Conservation (phyloP, 108 stramenopile species). For the Stephanodiscus triporus region DNA sequence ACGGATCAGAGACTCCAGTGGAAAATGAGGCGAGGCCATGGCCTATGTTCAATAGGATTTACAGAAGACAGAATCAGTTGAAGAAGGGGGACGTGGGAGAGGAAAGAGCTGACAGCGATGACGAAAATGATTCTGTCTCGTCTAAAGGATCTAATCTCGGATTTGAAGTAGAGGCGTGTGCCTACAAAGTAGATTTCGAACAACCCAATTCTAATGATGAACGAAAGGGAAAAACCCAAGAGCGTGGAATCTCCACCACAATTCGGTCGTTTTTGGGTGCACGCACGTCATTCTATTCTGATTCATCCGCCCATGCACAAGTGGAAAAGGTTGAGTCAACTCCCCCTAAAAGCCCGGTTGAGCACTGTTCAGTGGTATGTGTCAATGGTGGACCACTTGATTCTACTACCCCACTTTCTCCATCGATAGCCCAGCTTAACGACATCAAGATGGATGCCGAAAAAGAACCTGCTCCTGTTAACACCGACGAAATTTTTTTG, state of each 20-base stretch:
- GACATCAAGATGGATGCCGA: neutral
- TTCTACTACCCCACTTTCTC: neutral
- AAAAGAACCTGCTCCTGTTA: neutral
- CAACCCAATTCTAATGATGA: neutral
- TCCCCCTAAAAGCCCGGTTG: neutral
- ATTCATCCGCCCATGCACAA: neutral
- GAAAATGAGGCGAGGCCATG: slow-evolving; percentile 21
- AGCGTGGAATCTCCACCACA: neutral
- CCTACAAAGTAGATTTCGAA: slow-evolving; percentile 1
- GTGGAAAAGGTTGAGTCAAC: neutral
- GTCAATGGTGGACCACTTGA: neutral
- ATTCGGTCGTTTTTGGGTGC: neutral
- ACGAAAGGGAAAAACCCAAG: neutral
- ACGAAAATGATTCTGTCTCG: slow-evolving; percentile 23
- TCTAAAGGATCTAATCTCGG: slow-evolving; percentile 6
- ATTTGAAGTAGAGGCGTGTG: slow-evolving; percentile 4
- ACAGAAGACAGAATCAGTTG: slow-evolving; percentile 48
- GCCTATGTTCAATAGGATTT: slow-evolving; percentile 39
- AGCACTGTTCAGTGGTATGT: neutral
- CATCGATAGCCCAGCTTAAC: neutral
- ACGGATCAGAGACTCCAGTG: slow-evolving; percentile 39
- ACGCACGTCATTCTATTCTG: neutral
- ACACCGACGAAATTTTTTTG: neutral
- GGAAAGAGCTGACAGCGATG: slow-evolving; percentile 21
- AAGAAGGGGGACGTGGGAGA: slow-evolving; percentile 22